Base-by-base conservation (phyloP, 495 filamentous ascomycete genomes). In the Ramalina peruviana region DNA sequence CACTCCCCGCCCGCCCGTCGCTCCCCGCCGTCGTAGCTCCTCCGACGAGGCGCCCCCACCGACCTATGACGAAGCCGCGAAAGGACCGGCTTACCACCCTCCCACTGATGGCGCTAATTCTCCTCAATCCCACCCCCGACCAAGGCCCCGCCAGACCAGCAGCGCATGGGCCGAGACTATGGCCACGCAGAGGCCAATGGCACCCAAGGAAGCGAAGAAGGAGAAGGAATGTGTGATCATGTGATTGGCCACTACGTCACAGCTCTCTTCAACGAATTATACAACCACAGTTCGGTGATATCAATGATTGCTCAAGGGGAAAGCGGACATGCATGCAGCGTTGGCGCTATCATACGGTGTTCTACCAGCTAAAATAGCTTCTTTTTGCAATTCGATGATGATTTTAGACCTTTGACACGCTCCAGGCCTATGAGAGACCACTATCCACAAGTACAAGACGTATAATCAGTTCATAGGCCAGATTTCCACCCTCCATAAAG, bases 51-150 rank as follows among this genome's bases (percentile, higher is more conserved):
- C 74, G 1, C 80, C 83, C 3, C 86, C 85, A 11, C 87, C 87
- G 6, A 80, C 76, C 13, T 94, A 94, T 60, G 87, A 92, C 65
- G 83, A 89, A 67, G 82, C 84, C 7, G 74, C 83, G 0, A 76
- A 71, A 27, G 71, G 72, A 43, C 73, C 70, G 6, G 72, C 74
- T 6, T 88, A 86, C 54, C 65, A 78, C 11, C 80, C 82, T 4
- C 80, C 83, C 0, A 19, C 20, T 1, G 16, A 48, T 48, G 12
- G 30, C 30, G 60, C 65, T 19, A 69, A 74, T 16, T 33, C 30
- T 2, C 75, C 78, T 51, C 76, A 83, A 0, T 70, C 68, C 25
- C 71, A 72, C 58, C 72, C 77, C 46, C 69, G 47, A 52, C 36
- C 53, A 48, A 48, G 46, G 37, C 38, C 44, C 33, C 27, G 43